A percentile compares a stretch with the other conserved stretches of the same genome.
Evolutionary conservation across 192 early-diverging fungal genomes (phyloP).

Genomic region (Phycomyces blakesleeanus): DNA sequence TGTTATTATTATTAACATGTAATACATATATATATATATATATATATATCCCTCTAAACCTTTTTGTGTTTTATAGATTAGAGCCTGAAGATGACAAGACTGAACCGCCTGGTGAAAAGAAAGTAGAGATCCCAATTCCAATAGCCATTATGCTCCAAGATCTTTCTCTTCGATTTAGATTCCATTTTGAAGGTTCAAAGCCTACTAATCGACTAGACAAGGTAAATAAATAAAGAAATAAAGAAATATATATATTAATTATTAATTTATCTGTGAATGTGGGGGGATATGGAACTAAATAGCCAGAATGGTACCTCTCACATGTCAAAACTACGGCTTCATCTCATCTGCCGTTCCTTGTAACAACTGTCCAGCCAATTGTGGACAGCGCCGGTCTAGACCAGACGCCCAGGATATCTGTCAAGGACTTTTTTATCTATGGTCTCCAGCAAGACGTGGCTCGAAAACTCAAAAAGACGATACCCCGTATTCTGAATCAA

Average conservation of each 20-base stretch:
- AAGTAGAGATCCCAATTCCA: conserved; percentile 39
- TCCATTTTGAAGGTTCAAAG: conserved; percentile 67
- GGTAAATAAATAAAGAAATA: conserved; percentile 28
- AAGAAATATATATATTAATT: neutral
- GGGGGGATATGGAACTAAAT: neutral
- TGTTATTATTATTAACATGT: conserved; percentile 20
- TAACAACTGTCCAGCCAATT: conserved; percentile 59
- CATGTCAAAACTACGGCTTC: conserved; percentile 55
- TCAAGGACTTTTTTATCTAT: conserved; percentile 66
- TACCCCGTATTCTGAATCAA: conserved; percentile 45
- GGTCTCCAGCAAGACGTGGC: conserved; percentile 50
- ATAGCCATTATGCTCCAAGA: conserved; percentile 54
- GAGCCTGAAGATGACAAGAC: conserved; percentile 18
- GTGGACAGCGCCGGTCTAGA: conserved; percentile 35
- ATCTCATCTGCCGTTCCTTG: conserved; percentile 61
- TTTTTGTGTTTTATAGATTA: no score
- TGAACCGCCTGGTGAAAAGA: neutral
- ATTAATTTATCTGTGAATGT: neutral
- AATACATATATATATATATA: no score
- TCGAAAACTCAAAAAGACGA: conserved; percentile 54
- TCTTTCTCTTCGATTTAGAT: conserved; percentile 63
- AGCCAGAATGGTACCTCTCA: conserved; percentile 78
- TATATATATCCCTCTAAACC: no score
- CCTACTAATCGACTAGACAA: conserved; percentile 74
- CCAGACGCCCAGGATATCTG: conserved; percentile 48